These are phyloP conservation scores for Aureobasidium lini DNA, from an alignment of 2,329 filamentous ascomycete genomes.

Conservation along the genomic window DNA sequence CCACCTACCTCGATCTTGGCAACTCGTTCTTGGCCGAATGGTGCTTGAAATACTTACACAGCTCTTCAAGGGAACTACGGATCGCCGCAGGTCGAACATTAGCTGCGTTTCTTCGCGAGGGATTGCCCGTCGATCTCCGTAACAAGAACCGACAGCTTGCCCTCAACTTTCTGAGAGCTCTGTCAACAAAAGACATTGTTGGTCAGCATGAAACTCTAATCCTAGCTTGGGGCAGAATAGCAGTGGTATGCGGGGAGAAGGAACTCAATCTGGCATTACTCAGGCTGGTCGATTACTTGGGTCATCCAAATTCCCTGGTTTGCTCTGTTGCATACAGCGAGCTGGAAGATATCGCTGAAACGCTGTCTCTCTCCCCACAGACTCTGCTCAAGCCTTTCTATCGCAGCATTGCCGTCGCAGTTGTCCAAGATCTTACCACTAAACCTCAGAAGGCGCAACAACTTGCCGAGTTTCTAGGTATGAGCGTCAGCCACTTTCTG, in stretches of 20 bases:
- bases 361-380: conserved; percentile 53
- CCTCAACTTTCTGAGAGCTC: conserved; percentile 61
- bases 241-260: conserved; percentile 66
- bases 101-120: conserved; percentile 54
- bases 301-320: conserved; percentile 71
- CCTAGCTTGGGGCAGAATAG: conserved; percentile 77
- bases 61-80: conserved; percentile 76
- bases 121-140: conserved; percentile 41
- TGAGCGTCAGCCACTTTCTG: conserved; percentile 67
- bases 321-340: conserved; percentile 79
- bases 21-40: conserved; percentile 65
- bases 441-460: conserved; percentile 76
- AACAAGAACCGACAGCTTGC: conserved; percentile 61
- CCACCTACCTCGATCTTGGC: conserved; percentile 58
- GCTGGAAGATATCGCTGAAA: conserved; percentile 64
- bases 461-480: conserved; percentile 72
- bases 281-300: conserved; percentile 77
- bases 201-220: conserved; percentile 76
- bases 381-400: conserved; percentile 81
- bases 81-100: conserved; percentile 69
- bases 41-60: conserved; percentile 73
- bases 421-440: conserved; percentile 71
- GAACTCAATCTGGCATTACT: conserved; percentile 82
- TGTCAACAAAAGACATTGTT: conserved; percentile 61
- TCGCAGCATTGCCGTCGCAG: conserved; percentile 72